Conservation (phyloP, 352 stramenopile genomes). For the Pythium scleroteichum region DNA sequence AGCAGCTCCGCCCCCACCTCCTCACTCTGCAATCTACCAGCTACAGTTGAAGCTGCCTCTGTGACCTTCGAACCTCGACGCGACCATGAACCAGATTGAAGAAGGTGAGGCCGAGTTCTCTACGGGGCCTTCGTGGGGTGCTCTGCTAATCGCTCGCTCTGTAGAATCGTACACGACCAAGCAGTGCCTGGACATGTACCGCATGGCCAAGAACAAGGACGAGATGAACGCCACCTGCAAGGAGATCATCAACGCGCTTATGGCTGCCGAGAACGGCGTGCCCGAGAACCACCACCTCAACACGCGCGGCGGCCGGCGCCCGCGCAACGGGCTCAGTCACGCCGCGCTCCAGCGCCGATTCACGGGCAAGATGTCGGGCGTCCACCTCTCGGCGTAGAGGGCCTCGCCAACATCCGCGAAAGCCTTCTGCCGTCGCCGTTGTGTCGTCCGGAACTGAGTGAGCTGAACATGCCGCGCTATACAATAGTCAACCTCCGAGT, state of each 20-base stretch:
- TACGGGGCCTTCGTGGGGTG: too few relatives aligned
- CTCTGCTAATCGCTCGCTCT: background rate
- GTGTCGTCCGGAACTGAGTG: conserved; percentile 1
- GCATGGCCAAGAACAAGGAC: conserved; percentile 79
- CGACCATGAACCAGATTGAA: conserved; percentile 15
- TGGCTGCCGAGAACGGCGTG: conserved; percentile 61
- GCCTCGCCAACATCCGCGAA: background rate
- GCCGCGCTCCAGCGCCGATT: conserved; percentile 75
- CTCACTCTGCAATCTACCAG: conserved; percentile 9
- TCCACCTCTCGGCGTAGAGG: conserved; percentile 45
- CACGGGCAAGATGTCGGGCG: conserved; percentile 84
- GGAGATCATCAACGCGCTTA: conserved; percentile 74
- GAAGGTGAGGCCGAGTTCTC: conserved; percentile 8
- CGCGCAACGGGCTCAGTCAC: conserved; percentile 67
- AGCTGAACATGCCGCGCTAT: background rate
- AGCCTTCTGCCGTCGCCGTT: background rate
- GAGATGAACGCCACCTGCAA: conserved; percentile 71
- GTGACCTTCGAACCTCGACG: too few relatives aligned
- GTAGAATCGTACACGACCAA: conserved; percentile 19
- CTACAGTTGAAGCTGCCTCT: background rate
- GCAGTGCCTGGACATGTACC: conserved; percentile 76
- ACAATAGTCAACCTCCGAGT: conserved; percentile 9
- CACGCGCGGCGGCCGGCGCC: conserved; percentile 55
- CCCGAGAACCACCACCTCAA: conserved; percentile 72
- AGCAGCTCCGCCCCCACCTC: too few relatives aligned